Evolutionary conservation across 1,139 yeast species (phyloP).

Genomic region (Kluyveromyces marxianus): DNA sequence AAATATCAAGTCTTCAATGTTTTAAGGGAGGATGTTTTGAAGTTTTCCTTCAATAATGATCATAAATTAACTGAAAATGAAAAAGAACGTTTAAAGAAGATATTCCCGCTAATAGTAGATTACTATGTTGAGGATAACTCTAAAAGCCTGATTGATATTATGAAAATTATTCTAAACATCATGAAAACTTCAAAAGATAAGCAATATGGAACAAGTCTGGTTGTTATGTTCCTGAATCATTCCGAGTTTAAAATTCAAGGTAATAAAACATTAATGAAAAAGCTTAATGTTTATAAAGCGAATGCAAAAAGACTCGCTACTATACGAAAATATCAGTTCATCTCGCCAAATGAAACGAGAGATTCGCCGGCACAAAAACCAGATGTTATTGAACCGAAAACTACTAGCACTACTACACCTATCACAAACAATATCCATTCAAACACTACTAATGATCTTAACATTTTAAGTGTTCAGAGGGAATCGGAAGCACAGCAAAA

Average conservation of each 20-base stretch:
- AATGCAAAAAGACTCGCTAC: not conserved
- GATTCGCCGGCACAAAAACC: no score
- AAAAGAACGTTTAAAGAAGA: not conserved
- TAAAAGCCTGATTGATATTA: constrained; percentile 1
- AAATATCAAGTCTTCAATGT: constrained; percentile 10
- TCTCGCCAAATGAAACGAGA: not conserved
- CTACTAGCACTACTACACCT: not conserved
- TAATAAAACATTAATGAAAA: constrained; percentile 3
- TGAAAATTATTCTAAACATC: constrained; percentile 2
- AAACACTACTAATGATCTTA: no score
- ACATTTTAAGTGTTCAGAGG: no score
- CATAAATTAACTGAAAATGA: constrained; percentile 3
- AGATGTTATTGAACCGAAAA: not conserved
- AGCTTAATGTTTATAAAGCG: constrained; percentile 2
- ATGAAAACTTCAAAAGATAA: constrained; percentile 1
- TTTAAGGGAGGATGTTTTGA: constrained; percentile 10
- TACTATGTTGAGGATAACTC: constrained; percentile 2
- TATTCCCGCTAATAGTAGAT: constrained; percentile 4
- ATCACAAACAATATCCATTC: not conserved
- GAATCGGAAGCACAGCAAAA: no score
- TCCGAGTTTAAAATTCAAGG: constrained; percentile 6
- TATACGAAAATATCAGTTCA: not conserved
- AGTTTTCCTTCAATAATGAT: constrained; percentile 10
- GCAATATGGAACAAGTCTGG: not conserved
- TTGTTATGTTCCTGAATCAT: constrained; percentile 6